Conservation (phyloP, 2,329 filamentous ascomycete genomes). For the Colletotrichum somersetense region DNA sequence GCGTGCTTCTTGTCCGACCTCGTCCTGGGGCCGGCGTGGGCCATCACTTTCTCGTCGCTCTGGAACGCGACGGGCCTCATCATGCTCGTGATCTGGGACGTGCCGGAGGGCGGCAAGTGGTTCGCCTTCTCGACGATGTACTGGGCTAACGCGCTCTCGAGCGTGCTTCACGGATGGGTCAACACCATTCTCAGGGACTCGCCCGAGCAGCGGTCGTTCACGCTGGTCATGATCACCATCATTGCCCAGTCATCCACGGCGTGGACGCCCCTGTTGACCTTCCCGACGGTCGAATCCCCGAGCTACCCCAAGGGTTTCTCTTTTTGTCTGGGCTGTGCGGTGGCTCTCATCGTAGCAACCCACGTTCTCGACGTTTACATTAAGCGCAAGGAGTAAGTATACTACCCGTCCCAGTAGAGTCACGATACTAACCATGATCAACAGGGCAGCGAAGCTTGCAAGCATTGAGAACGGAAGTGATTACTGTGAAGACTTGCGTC, state of each 20-base stretch:
- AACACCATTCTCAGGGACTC: conserved; percentile 37
- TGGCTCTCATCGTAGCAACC: conserved; percentile 36
- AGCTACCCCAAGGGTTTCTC: conserved; percentile 59
- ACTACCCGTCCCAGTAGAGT: accelerated
- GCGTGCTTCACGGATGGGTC: conserved; percentile 39
- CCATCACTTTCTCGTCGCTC: conserved; percentile 30
- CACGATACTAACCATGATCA: not conserved
- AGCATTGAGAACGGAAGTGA: not conserved
- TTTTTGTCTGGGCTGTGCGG: conserved; percentile 48
- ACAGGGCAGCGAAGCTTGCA: conserved; percentile 19
- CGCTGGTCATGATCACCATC: conserved; percentile 46
- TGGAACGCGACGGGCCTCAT: conserved; percentile 33
- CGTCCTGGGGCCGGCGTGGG: conserved; percentile 51
- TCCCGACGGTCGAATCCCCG: conserved; percentile 59
- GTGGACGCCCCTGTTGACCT: conserved; percentile 67
- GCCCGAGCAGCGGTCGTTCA: conserved; percentile 36
- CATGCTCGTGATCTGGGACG: conserved; percentile 67
- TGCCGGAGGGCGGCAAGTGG: conserved; percentile 66
- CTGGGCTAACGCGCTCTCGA: conserved; percentile 35
- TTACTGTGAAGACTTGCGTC: not conserved
- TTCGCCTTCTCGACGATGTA: conserved; percentile 60
- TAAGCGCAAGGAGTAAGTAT: conserved; percentile 39
- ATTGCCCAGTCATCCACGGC: conserved; percentile 66
- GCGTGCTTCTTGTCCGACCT: conserved; percentile 38
- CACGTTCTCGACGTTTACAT: conserved; percentile 40